Conservation (phyloP, 2,329 filamentous ascomycete genomes). For the Juglanconis oblonga region DNA sequence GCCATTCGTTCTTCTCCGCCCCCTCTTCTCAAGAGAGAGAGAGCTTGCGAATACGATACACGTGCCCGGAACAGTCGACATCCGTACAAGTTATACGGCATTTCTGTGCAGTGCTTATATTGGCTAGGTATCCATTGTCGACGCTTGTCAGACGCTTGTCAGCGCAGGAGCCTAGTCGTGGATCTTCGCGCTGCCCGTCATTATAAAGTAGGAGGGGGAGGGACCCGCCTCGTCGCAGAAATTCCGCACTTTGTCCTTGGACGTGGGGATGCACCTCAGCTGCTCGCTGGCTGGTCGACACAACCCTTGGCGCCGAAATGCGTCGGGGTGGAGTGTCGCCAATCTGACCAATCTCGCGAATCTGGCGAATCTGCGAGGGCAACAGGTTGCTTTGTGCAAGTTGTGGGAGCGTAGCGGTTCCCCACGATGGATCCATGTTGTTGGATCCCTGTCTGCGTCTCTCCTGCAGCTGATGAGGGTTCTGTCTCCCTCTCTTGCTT, state of each 20-base stretch:
- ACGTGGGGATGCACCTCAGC: neutral
- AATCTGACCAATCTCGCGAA: conserved; percentile 6
- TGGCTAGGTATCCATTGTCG: neutral
- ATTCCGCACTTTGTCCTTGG: neutral
- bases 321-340: conserved; percentile 15
- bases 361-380: conserved; percentile 13
- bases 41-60: conserved; percentile 6
- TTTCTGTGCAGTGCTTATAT: neutral
- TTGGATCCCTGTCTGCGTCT: neutral
- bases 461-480: conserved; percentile 14
- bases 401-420: neutral
- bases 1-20: neutral
- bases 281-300: neutral
- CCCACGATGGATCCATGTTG: conserved; percentile 15
- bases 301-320: conserved; percentile 6
- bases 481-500: neutral
- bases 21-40: neutral
- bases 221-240: neutral
- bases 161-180: neutral
- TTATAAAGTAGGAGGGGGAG: neutral
- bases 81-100: neutral
- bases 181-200: neutral
- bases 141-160: neutral
- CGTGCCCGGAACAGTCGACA: neutral
- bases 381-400: conserved; percentile 4